A percentile compares a stretch with the other conserved stretches of the same genome.
phyloP scores from a whole-genome alignment of 495 filamentous ascomycete species.

The Daldinia decipiens region DNA sequence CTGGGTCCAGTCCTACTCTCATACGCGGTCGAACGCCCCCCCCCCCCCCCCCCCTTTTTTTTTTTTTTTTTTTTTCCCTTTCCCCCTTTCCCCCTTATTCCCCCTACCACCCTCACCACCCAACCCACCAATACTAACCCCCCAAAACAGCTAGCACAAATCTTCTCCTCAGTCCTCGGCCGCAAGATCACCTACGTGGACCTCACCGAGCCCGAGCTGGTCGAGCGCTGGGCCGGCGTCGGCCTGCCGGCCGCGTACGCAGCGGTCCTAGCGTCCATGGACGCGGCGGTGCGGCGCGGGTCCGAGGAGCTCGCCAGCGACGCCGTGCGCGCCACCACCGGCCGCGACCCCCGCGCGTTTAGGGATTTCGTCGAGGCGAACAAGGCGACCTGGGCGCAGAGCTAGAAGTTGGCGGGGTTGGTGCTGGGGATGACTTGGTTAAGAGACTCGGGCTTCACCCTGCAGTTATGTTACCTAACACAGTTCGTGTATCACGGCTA shows the following conservation, averaged over 20 bases:
- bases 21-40: no score
- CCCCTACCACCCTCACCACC: not conserved
- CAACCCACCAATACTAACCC: not conserved
- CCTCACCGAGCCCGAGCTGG: slow-evolving; percentile 48
- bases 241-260: slow-evolving; percentile 54
- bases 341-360: slow-evolving; percentile 49
- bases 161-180: slow-evolving; percentile 52
- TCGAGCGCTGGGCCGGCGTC: slow-evolving; percentile 28
- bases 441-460: no score
- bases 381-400: slow-evolving; percentile 23
- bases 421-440: no score
- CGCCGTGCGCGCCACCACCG: slow-evolving; percentile 51
- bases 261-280: slow-evolving; percentile 49
- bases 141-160: slow-evolving; percentile 52
- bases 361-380: slow-evolving; percentile 49
- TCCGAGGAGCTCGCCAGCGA: slow-evolving; percentile 55
- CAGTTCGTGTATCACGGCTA: no score
- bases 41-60: no score
- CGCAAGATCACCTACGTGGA: slow-evolving; percentile 58
- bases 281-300: slow-evolving; percentile 50
- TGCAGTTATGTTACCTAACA: no score
- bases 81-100: not conserved
- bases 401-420: not conserved
- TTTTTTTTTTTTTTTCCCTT: no score
- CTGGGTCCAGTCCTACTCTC: no score